Evolutionary conservation across 352 stramenopile genomes (phyloP).

Genomic region (Globisporangium heterothallicum): DNA sequence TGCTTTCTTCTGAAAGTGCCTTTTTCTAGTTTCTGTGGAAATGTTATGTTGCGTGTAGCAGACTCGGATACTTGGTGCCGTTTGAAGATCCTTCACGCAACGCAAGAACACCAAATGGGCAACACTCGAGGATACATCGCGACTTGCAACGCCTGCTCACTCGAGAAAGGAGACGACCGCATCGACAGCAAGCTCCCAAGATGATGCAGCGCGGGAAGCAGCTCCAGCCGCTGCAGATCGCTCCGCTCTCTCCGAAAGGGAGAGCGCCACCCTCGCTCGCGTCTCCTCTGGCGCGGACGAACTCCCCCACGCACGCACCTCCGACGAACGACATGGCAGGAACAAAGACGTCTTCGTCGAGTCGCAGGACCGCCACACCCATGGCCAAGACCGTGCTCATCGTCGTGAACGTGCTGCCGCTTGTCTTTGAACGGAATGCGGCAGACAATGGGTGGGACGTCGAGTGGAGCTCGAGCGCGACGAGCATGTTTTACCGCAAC

Average conservation of each 20-base stretch:
- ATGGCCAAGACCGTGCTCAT: conserved; percentile 59
- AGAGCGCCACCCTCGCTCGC: neutral
- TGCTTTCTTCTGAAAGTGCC: too few relatives aligned
- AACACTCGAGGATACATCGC: neutral
- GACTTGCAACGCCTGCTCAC: conserved; percentile 6
- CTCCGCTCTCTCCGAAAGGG: neutral
- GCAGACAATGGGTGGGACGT: conserved; percentile 43
- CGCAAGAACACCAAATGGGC: neutral
- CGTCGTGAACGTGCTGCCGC: conserved; percentile 73
- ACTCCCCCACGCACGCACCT: too few relatives aligned
- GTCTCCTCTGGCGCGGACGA: conserved; percentile 3
- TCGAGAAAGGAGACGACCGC: neutral
- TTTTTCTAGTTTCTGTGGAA: too few relatives aligned
- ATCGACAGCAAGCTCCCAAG: neutral
- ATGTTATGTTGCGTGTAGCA: too few relatives aligned
- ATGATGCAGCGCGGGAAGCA: conserved; percentile 8
- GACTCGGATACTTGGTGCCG: too few relatives aligned
- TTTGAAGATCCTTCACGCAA: conserved; percentile 1
- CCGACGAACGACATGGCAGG: too few relatives aligned
- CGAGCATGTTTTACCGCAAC: conserved; percentile 72
- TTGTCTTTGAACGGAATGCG: conserved; percentile 59
- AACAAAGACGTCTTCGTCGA: neutral
- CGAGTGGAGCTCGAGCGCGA: conserved; percentile 68
- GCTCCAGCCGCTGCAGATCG: conserved; percentile 3
- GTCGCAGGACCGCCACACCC: neutral